These are phyloP conservation scores for Amauroascus verrucosus DNA, from an alignment of 2,329 filamentous ascomycete species.

Conservation along the genomic window DNA sequence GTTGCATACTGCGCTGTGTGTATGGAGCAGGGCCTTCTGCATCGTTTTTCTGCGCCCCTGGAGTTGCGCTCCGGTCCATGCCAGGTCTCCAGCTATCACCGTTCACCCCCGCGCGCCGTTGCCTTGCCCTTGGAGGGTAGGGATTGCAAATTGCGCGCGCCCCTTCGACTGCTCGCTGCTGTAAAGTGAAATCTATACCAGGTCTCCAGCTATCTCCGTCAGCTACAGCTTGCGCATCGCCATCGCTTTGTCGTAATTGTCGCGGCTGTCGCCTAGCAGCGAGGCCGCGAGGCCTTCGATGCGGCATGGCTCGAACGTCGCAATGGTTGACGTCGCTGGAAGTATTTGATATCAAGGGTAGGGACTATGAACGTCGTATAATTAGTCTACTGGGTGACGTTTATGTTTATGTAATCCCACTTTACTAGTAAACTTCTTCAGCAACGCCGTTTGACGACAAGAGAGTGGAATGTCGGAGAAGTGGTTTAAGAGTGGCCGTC, in stretches of 20 bases:
- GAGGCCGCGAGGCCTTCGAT: neutral
- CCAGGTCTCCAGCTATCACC: neutral
- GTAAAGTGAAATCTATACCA: neutral
- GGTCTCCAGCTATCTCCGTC: neutral
- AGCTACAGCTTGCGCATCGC: neutral
- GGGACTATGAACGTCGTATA: neutral
- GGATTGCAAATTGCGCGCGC: neutral
- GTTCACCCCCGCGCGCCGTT: neutral
- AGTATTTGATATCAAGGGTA: neutral
- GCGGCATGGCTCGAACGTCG: neutral
- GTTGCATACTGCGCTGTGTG: neutral
- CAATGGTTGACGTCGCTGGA: neutral
- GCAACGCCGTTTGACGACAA: neutral
- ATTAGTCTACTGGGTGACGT: neutral
- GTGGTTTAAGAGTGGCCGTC: neutral
- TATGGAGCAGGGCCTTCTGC: neutral
- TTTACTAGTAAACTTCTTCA: neutral
- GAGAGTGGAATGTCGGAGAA: neutral
- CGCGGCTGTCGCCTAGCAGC: neutral
- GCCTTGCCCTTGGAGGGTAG: neutral
- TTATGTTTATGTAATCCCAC: neutral
- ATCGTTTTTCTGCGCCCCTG: neutral
- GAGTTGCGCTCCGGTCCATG: neutral
- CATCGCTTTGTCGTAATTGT: neutral
- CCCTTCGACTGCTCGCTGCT: neutral